Conservation (phyloP, 2,329 filamentous ascomycete genomes). For the Balansia obtecta region DNA sequence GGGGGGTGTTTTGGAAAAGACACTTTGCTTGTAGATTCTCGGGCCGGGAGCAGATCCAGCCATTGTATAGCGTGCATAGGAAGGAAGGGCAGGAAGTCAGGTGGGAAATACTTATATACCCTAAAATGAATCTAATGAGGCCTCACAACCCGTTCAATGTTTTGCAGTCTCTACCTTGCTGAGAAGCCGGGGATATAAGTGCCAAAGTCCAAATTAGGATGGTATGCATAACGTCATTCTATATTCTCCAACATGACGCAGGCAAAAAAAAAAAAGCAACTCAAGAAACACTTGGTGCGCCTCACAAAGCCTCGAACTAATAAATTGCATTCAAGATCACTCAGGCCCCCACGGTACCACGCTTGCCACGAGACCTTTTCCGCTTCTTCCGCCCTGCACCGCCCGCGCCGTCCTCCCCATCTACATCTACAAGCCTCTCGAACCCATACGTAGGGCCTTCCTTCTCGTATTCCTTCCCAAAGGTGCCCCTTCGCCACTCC, state of each 20-base stretch:
- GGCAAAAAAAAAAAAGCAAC: too few species aligned
- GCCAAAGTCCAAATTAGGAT: neutral
- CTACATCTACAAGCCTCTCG: constrained; percentile 23
- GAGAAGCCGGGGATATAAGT: too few species aligned
- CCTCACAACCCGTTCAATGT: neutral
- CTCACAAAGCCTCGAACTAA: too few species aligned
- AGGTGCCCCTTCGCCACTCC: constrained; percentile 65
- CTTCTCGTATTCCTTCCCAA: constrained; percentile 44
- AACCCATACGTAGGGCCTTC: constrained; percentile 47
- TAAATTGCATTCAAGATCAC: neutral
- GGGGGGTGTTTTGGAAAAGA: too few species aligned
- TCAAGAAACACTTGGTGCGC: too few species aligned
- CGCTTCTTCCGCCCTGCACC: constrained; percentile 30
- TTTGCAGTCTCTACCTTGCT: neutral
- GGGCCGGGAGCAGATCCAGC: neutral
- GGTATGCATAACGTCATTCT: constrained; percentile 8
- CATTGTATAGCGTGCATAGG: neutral
- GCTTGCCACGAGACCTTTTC: constrained; percentile 35
- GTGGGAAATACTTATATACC: neutral
- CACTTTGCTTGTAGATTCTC: too few species aligned
- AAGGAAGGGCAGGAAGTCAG: neutral
- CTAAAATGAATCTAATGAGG: constrained; percentile 1
- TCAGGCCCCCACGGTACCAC: neutral
- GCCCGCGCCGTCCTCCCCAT: constrained; percentile 11
- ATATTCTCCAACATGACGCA: constrained; percentile 9